Percentiles rank a stretch among this genome's conserved stretches.
Conservation (phyloP, 352 stramenopile species). For the Aphanomyces euteiches region DNA sequence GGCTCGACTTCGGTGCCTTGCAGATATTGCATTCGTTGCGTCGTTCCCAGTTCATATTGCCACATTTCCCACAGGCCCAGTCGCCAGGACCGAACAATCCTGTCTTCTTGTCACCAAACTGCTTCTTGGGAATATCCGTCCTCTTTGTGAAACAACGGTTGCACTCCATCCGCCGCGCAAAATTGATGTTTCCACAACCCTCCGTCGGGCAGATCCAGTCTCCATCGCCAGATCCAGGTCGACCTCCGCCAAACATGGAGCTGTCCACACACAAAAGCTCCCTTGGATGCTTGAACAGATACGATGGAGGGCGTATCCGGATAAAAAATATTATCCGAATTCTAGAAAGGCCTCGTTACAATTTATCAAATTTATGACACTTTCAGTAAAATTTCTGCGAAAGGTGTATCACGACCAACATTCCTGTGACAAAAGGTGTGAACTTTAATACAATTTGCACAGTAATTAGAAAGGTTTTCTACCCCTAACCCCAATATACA, state of each 20-base stretch:
- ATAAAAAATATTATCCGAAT: too few species aligned
- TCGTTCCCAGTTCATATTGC: slow-evolving; percentile 85
- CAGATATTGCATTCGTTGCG: slow-evolving; percentile 84
- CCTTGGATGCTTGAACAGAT: too few species aligned
- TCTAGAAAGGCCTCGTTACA: too few species aligned
- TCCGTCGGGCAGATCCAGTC: slow-evolving; percentile 20
- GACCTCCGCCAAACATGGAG: not conserved
- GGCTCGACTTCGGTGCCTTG: slow-evolving; percentile 65
- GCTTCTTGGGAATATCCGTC: slow-evolving; percentile 41
- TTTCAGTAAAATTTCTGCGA: too few species aligned
- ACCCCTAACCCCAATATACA: too few species aligned
- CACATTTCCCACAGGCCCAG: slow-evolving; percentile 78
- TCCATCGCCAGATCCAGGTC: not conserved
- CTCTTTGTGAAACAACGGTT: slow-evolving; percentile 76
- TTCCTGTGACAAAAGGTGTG: too few species aligned
- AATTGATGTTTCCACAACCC: slow-evolving; percentile 79
- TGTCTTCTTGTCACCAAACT: slow-evolving; percentile 31
- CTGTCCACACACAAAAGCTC: not conserved
- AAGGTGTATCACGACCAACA: too few species aligned
- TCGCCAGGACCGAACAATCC: slow-evolving; percentile 77
- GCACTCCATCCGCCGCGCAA: slow-evolving; percentile 70
- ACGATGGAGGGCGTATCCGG: too few species aligned
- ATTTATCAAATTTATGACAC: too few species aligned
- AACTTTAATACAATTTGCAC: too few species aligned
- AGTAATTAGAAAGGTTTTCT: too few species aligned